A percentile compares a stretch with the other conserved stretches of the same genome.
Evolutionary conservation across 2,329 filamentous ascomycete genomes (phyloP).

Genomic region (Paracoccidioides brasiliensis): DNA sequence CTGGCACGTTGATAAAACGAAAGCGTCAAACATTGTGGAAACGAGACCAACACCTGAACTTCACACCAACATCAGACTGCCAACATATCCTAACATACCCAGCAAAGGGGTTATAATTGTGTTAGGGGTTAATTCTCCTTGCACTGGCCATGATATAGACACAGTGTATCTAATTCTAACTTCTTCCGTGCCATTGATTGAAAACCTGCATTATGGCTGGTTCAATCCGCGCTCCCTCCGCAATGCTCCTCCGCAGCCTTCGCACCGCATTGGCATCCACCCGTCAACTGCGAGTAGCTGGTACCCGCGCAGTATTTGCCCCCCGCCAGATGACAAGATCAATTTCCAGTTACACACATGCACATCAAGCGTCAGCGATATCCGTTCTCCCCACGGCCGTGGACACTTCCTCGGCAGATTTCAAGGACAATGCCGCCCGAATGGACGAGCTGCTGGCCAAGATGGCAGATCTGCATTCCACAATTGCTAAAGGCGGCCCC

Average conservation of each 20-base stretch:
- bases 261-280: conserved; percentile 16
- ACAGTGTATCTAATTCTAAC: neutral
- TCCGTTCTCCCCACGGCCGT: conserved; percentile 65
- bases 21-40: neutral
- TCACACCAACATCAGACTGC: too few species aligned
- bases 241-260: conserved; percentile 27
- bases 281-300: conserved; percentile 8
- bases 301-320: neutral
- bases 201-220: conserved; percentile 15
- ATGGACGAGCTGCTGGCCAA: conserved; percentile 62
- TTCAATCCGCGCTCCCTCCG: conserved; percentile 25
- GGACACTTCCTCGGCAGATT: conserved; percentile 65
- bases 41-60: neutral
- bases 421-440: conserved; percentile 63
- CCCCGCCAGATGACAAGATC: conserved; percentile 20
- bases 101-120: too few species aligned
- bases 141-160: neutral
- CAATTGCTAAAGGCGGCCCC: conserved; percentile 62
- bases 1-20: neutral
- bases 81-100: neutral
- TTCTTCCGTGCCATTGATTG: conserved; percentile 8
- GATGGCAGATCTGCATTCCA: conserved; percentile 56
- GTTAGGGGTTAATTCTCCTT: neutral
- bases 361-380: conserved; percentile 69
- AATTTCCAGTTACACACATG: conserved; percentile 65